Base-by-base conservation (phyloP, 495 filamentous ascomycete genomes). In the Articulospora tetracladia region DNA sequence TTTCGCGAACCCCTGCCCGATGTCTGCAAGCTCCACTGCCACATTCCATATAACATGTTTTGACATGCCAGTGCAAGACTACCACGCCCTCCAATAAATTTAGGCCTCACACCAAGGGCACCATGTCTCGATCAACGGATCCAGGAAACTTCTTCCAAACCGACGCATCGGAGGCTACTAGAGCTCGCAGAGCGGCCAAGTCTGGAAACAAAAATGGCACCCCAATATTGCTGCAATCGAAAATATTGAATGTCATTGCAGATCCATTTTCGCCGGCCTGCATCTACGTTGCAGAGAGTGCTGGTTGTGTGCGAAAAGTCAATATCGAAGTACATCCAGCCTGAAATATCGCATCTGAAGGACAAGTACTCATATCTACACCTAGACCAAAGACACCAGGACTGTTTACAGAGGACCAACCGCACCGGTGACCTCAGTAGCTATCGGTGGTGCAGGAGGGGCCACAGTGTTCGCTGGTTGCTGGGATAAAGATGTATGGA, bases 401-500 rank as follows among this genome's bases (percentile, higher is more conserved):
- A 62, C 76, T 25, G 68, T 87, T 4, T 93, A 83, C 69, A 83
- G 82, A 69, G 92, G 90, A 12, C 92, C 92, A 17, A 81, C 79
- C 26, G 85, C 91, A 13, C 94, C 94, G 1, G 70, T 96, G 23
- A 91, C 91, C 23, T 89, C 85, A 63, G 69, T 97, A 50, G 86
- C 87, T 26, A 76, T 96, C 28, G 86, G 87, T 27, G 77, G 83
- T 0, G 58, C 68, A 12, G 74, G 75, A 53, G 77, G 76, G 41
- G 74, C 75, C 23, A 83, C 80, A 1, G 62, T 98, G 50, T 97
- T 92, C 71, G 90, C 90, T 26, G 92, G 92, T 24, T 90, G 87
- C 61, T 98, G 94, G 94, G 92, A 98, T 76, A 96, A 95, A 72
- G 77, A 79, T 23, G 81, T 98, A 44, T 96, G 86, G 85, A 88